A percentile compares a stretch with the other conserved stretches of the same genome.
Evolutionary conservation across 139 green algal species (phyloP).

Genomic region (Gonium pectorale): DNA sequence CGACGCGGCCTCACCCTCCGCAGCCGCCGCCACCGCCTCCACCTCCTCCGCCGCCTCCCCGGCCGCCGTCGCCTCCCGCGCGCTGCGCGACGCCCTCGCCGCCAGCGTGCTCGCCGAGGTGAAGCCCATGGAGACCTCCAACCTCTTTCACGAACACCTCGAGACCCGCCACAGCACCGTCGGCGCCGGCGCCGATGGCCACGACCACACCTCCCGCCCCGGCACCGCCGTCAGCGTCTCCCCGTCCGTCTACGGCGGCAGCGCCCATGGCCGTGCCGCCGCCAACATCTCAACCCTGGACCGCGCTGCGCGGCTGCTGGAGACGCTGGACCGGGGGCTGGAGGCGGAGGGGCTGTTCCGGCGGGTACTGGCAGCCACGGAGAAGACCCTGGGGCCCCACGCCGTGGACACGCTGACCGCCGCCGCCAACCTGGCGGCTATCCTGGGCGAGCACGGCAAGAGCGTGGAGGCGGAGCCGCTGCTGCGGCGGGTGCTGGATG

Average conservation of each 20-base stretch:
- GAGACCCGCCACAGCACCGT: not conserved
- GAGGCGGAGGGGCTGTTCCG: slow-evolving; percentile 36
- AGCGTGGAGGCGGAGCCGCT: slow-evolving; percentile 25
- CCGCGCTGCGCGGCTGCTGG: slow-evolving; percentile 13
- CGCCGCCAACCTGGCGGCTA: slow-evolving; percentile 7
- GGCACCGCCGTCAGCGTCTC: not conserved
- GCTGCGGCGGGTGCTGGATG: slow-evolving; percentile 6
- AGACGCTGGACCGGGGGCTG: not conserved
- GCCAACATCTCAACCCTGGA: slow-evolving; percentile 6
- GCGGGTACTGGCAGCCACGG: slow-evolving; percentile 27
- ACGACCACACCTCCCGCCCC: not conserved
- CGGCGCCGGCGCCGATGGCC: not conserved
- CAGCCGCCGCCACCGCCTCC: not conserved
- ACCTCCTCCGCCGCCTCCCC: not conserved
- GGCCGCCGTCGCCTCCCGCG: not conserved
- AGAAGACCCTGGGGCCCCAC: slow-evolving; percentile 19
- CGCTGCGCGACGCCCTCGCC: slow-evolving; percentile 10
- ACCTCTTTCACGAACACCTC: not conserved
- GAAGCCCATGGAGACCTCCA: not conserved
- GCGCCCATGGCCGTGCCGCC: not conserved
- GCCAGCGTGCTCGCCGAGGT: not conserved
- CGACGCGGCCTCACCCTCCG: too few species aligned
- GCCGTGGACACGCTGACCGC: slow-evolving; percentile 1
- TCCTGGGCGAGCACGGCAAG: slow-evolving; percentile 25
- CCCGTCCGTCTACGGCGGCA: not conserved